Evolutionary conservation across 2,329 filamentous ascomycete genomes (phyloP).

Genomic region (Geosmithia putterillii): DNA sequence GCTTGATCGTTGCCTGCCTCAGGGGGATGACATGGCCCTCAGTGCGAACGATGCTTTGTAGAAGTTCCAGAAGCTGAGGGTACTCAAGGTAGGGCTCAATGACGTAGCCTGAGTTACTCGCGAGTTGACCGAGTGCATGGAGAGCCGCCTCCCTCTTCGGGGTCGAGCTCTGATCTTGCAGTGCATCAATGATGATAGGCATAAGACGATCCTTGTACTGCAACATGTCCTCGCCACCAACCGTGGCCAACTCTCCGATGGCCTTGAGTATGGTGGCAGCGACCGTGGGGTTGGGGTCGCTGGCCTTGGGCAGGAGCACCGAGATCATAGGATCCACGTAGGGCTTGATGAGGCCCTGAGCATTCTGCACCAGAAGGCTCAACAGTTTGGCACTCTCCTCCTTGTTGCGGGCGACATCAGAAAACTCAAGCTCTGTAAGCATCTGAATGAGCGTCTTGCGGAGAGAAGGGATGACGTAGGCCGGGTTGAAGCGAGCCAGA

Average conservation of each 20-base stretch:
- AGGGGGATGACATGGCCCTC: slow-evolving; percentile 75
- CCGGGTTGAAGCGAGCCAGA: slow-evolving; percentile 80
- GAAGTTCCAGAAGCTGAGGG: slow-evolving; percentile 79
- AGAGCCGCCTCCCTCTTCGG: slow-evolving; percentile 85
- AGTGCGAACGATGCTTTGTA: slow-evolving; percentile 88
- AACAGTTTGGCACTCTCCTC: slow-evolving; percentile 92
- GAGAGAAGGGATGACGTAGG: slow-evolving; percentile 91
- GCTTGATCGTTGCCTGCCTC: slow-evolving; percentile 86
- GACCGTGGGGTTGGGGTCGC: slow-evolving; percentile 73
- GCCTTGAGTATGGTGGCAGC: slow-evolving; percentile 92
- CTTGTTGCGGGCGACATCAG: slow-evolving; percentile 85
- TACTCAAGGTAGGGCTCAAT: slow-evolving; percentile 94
- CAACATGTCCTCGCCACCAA: slow-evolving; percentile 89
- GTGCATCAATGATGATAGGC: slow-evolving; percentile 85
- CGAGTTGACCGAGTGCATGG: slow-evolving; percentile 79
- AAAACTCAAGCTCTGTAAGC: slow-evolving; percentile 91
- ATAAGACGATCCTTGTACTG: slow-evolving; percentile 85
- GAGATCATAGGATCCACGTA: slow-evolving; percentile 96
- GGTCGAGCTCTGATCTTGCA: slow-evolving; percentile 88
- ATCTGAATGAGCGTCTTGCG: slow-evolving; percentile 94
- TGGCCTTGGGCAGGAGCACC: slow-evolving; percentile 85
- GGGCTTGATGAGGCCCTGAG: slow-evolving; percentile 83
- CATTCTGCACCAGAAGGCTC: slow-evolving; percentile 84
- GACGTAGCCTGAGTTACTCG: slow-evolving; percentile 94
- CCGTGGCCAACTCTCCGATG: slow-evolving; percentile 85